Evolutionary conservation across 2,329 filamentous ascomycete genomes (phyloP).

Genomic region (Colletotrichum tanaceti): DNA sequence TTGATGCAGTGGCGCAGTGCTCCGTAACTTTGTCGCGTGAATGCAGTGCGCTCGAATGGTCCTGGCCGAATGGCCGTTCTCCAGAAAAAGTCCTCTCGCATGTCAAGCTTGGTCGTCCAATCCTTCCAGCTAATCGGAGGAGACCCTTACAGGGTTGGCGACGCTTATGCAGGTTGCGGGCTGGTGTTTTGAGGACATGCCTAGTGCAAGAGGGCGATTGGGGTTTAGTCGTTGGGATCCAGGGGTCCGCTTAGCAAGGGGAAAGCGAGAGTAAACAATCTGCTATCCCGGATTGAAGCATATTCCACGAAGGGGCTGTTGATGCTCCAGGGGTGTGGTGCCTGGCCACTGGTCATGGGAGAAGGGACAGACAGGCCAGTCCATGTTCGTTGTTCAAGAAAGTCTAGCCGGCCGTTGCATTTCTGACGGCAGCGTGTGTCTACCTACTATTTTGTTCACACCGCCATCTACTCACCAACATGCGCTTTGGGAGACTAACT

Average conservation of each 20-base stretch:
- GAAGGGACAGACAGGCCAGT: constrained; percentile 24
- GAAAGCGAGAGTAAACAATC: constrained; percentile 2
- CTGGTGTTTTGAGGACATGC: constrained; percentile 33
- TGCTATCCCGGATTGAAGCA: constrained; percentile 32
- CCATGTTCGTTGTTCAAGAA: constrained; percentile 31
- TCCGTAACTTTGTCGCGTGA: constrained; percentile 32
- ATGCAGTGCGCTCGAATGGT: constrained; percentile 2
- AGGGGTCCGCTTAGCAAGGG: constrained; percentile 35
- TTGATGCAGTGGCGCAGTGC: constrained; percentile 25
- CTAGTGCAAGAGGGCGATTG: constrained; percentile 37
- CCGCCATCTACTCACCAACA: constrained; percentile 25
- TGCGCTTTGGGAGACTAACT: constrained; percentile 17
- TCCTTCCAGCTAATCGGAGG: constrained; percentile 32
- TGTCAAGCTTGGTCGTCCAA: constrained; percentile 26
- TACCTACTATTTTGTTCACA: constrained; percentile 22
- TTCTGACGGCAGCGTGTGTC: constrained; percentile 12
- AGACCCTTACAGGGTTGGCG: constrained; percentile 33
- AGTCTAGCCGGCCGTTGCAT: constrained; percentile 22
- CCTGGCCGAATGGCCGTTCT: constrained; percentile 3
- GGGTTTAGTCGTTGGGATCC: constrained; percentile 34
- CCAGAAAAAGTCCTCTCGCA: constrained; percentile 21
- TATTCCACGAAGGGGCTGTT: constrained; percentile 16
- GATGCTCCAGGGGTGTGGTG: constrained; percentile 2
- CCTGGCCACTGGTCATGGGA: constrained; percentile 24
- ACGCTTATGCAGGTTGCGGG: constrained; percentile 40